Conservation (phyloP, 2,329 filamentous ascomycete genomes). For the Ceratocystis harringtonii region DNA sequence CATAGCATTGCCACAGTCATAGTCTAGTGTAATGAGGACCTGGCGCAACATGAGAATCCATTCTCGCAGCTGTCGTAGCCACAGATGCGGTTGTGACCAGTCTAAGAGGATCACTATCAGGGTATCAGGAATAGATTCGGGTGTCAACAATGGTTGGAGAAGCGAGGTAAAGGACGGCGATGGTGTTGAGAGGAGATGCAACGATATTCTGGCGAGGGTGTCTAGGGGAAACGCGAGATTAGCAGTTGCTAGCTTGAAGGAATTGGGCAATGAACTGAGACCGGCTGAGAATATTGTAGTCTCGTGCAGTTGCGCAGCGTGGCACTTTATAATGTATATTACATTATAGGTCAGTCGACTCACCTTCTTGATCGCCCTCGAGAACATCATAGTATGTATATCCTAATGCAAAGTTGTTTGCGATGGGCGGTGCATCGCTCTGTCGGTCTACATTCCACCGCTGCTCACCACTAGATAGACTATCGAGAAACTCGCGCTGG, state of each 20-base stretch:
- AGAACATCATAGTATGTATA: slow-evolving; percentile 94
- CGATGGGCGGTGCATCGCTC: slow-evolving; percentile 57
- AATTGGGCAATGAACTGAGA: background rate
- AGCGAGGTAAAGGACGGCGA: slow-evolving; percentile 71
- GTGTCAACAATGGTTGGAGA: slow-evolving; percentile 68
- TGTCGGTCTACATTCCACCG: slow-evolving; percentile 40
- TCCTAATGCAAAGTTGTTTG: slow-evolving; percentile 81
- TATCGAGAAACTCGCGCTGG: slow-evolving; percentile 70
- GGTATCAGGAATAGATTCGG: slow-evolving; percentile 70
- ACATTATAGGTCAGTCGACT: slow-evolving; percentile 17
- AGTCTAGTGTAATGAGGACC: slow-evolving; percentile 57
- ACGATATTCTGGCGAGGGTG: slow-evolving; percentile 73
- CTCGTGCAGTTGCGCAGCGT: too few relatives aligned
- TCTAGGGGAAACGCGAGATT: slow-evolving; percentile 35
- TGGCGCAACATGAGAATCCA: slow-evolving; percentile 78
- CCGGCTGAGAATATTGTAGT: too few relatives aligned
- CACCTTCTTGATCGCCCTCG: slow-evolving; percentile 85
- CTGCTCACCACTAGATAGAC: slow-evolving; percentile 39
- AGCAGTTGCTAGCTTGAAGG: background rate
- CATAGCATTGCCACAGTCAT: slow-evolving; percentile 66
- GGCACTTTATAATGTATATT: too few relatives aligned
- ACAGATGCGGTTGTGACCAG: slow-evolving; percentile 87
- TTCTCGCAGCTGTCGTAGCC: slow-evolving; percentile 74
- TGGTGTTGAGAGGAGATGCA: slow-evolving; percentile 77
- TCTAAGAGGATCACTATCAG: slow-evolving; percentile 84